A percentile compares a stretch with the other conserved stretches of the same genome.
Evolutionary conservation across 1,139 yeast genomes (phyloP).

Genomic region (Arxiozyma heterogenica): DNA sequence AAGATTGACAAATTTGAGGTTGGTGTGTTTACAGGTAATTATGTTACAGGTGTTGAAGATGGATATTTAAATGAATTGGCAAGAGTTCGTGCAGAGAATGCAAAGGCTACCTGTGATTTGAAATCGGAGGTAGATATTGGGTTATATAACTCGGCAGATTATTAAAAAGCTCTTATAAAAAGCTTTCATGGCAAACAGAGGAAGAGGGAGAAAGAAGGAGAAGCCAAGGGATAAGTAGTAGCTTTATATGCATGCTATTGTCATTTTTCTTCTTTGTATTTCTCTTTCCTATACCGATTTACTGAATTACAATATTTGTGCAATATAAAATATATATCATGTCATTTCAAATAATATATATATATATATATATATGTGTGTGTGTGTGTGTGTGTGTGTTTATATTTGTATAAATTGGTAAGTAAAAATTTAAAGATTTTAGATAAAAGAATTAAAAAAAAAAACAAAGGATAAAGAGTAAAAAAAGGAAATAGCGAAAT

Average conservation of each 20-base stretch:
- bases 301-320: not conserved
- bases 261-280: not conserved
- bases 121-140: constrained; percentile 91
- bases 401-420: too few species aligned
- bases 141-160: constrained; percentile 80
- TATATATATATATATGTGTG: not conserved
- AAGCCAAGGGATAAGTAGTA: too few species aligned
- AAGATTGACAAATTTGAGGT: constrained; percentile 57
- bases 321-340: not conserved
- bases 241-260: not conserved
- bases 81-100: constrained; percentile 72
- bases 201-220: not conserved
- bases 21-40: constrained; percentile 94
- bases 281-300: not conserved
- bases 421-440: too few species aligned
- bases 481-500: too few species aligned
- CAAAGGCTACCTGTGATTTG: constrained; percentile 44
- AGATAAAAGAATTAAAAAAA: too few species aligned
- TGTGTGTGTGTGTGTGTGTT: not conserved
- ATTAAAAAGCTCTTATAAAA: constrained; percentile 19
- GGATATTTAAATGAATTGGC: constrained; percentile 76
- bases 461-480: too few species aligned
- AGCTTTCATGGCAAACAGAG: not conserved
- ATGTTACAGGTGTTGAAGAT: constrained; percentile 86
- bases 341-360: not conserved